These are phyloP conservation scores for Tetracentron sinense DNA, from an alignment of 164 flowering plant genomes.

Conservation along the genomic window DNA sequence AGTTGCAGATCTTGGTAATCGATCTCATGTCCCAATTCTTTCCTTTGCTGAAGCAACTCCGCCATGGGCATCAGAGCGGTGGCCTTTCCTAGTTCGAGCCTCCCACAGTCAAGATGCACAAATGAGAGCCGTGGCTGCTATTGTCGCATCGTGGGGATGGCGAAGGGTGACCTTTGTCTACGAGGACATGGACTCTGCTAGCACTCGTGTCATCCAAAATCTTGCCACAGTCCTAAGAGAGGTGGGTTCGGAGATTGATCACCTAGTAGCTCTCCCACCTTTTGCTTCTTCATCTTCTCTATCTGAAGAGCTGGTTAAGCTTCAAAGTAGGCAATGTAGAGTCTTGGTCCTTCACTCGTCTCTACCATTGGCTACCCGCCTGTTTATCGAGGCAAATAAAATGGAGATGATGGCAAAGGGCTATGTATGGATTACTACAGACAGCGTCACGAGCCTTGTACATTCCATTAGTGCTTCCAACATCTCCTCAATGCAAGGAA, in stretches of 20 bases:
- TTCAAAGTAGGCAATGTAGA: conserved; percentile 11
- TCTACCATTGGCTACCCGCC: background rate
- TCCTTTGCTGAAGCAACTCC: background rate
- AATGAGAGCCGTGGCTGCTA: too few species aligned
- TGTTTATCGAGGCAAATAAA: background rate
- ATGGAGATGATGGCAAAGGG: conserved; percentile 20
- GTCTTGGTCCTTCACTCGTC: too few species aligned
- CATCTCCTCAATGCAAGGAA: conserved; percentile 30
- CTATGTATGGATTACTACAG: too few species aligned
- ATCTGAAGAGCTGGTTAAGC: conserved; percentile 23
- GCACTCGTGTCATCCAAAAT: too few species aligned
- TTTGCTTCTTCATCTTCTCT: background rate
- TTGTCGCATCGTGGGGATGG: too few species aligned
- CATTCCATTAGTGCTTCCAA: conserved; percentile 10
- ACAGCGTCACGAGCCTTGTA: conserved; percentile 9
- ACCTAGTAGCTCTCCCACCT: too few species aligned
- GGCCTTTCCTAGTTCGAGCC: too few species aligned
- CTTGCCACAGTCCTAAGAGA: conserved; percentile 34
- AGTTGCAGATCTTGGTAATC: conserved; percentile 33
- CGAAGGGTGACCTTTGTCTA: too few species aligned
- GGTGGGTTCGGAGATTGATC: conserved; percentile 5
- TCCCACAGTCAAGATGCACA: too few species aligned
- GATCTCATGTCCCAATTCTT: too few species aligned
- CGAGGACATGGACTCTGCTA: too few species aligned
- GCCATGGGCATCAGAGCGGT: too few species aligned